Evolutionary conservation across 352 stramenopile genomes (phyloP).

Genomic region (Phytophthora colocasiae): DNA sequence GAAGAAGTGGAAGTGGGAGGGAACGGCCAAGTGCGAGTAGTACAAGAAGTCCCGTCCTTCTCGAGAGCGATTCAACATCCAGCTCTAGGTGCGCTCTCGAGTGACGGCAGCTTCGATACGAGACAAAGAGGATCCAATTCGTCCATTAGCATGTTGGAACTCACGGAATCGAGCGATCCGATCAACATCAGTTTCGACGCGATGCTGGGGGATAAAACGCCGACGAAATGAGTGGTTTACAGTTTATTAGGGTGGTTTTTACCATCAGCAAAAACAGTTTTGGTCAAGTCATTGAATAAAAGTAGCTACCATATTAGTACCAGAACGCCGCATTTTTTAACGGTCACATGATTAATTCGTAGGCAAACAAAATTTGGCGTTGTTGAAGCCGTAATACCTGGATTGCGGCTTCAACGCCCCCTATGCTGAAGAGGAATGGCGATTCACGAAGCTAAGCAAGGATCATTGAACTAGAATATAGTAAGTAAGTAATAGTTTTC

Average conservation of each 20-base stretch:
- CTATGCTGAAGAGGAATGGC: too few relatives aligned
- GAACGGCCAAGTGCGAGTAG: slow-evolving; percentile 13
- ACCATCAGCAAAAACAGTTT: slow-evolving; percentile 17
- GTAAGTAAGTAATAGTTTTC: too few relatives aligned
- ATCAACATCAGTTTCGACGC: slow-evolving; percentile 38
- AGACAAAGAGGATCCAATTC: slow-evolving; percentile 38
- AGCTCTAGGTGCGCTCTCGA: slow-evolving; percentile 34
- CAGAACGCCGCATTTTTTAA: too few relatives aligned
- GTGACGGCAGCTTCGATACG: slow-evolving; percentile 43
- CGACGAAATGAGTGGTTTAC: slow-evolving; percentile 8
- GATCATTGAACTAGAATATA: too few relatives aligned
- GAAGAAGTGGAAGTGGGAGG: slow-evolving; percentile 40
- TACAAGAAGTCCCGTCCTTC: slow-evolving; percentile 23
- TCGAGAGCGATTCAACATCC: slow-evolving; percentile 27
- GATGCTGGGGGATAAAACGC: slow-evolving; percentile 34
- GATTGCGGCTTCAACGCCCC: too few relatives aligned
- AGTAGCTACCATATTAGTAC: too few relatives aligned
- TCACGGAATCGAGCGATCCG: slow-evolving; percentile 22
- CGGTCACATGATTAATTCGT: too few relatives aligned
- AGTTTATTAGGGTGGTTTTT: slow-evolving; percentile 14
- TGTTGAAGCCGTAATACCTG: too few relatives aligned
- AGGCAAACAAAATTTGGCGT: too few relatives aligned
- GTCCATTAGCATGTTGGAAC: slow-evolving; percentile 50
- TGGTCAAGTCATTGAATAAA: too few relatives aligned
- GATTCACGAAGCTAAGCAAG: too few relatives aligned